These are phyloP conservation scores for Brassica rapa DNA, from an alignment of 345 rosid genomes.

Conservation along the genomic window DNA sequence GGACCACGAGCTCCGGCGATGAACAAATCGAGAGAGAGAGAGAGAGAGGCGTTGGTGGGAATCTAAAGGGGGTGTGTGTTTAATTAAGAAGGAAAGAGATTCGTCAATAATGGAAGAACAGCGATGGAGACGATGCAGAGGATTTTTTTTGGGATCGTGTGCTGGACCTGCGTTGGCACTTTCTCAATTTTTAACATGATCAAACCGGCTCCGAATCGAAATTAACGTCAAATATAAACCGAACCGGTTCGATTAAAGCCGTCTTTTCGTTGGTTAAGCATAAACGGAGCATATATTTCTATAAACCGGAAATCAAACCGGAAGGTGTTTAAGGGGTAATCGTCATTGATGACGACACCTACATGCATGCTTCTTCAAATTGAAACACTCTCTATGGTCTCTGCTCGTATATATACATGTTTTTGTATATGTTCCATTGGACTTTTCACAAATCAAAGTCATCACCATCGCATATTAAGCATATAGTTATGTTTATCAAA, in stretches of 20 bases:
- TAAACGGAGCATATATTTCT: not conserved
- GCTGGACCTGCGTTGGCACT: slow-evolving; percentile 45
- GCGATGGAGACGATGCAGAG: slow-evolving; percentile 42
- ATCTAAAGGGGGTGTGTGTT: not conserved
- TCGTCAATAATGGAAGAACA: slow-evolving; percentile 30
- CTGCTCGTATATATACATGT: too few relatives aligned
- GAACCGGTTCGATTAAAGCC: not conserved
- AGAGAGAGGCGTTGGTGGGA: not conserved
- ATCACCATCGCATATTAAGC: too few relatives aligned
- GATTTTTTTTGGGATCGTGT: slow-evolving; percentile 17
- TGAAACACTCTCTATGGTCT: too few relatives aligned
- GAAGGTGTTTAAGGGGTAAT: not conserved
- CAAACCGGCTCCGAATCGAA: slow-evolving; percentile 23
- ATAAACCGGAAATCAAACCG: not conserved
- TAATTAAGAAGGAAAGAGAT: slow-evolving; percentile 8
- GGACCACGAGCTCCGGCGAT: slow-evolving; percentile 11
- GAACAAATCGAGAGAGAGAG: not conserved
- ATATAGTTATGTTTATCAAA: too few relatives aligned
- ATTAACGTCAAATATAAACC: not conserved
- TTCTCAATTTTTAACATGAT: slow-evolving; percentile 30
- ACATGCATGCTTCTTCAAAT: too few relatives aligned
- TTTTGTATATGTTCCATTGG: too few relatives aligned
- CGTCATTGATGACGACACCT: too few relatives aligned
- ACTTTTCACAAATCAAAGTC: too few relatives aligned
- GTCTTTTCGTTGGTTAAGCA: not conserved